These are phyloP conservation scores for Erythrobasidium yunnanense DNA, from an alignment of 768 basidiomycete genomes.

Conservation along the genomic window DNA sequence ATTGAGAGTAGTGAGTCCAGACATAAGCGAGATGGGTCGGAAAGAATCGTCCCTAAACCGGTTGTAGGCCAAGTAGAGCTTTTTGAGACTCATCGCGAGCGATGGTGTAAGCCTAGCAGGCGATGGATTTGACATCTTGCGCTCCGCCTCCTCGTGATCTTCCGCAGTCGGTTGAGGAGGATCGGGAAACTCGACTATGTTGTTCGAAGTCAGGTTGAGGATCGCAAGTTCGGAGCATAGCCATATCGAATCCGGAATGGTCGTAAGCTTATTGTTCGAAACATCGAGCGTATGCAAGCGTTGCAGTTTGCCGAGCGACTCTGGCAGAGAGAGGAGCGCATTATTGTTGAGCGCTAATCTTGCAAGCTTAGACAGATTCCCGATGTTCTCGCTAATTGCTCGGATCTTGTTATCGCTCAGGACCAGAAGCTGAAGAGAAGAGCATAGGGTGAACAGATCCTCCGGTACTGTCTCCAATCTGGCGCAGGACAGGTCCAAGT, in stretches of 20 bases:
- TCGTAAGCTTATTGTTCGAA: conserved; percentile 77
- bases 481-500: conserved; percentile 73
- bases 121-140: conserved; percentile 44
- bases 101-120: conserved; percentile 42
- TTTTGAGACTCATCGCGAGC: conserved; percentile 60
- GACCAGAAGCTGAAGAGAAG: conserved; percentile 58
- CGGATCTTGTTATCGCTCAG: conserved; percentile 81
- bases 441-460: conserved; percentile 56
- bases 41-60: conserved; percentile 67
- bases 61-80: conserved; percentile 84
- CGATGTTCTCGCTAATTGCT: conserved; percentile 69
- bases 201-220: conserved; percentile 81
- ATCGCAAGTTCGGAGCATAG: conserved; percentile 59
- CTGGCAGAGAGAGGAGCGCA: conserved; percentile 62
- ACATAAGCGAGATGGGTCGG: conserved; percentile 60
- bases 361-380: conserved; percentile 59
- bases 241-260: conserved; percentile 70
- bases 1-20: conserved; percentile 70
- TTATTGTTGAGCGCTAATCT: conserved; percentile 84
- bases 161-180: conserved; percentile 40
- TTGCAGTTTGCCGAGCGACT: conserved; percentile 62
- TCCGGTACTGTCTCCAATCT: conserved; percentile 78
- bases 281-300: conserved; percentile 67
- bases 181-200: conserved; percentile 61
- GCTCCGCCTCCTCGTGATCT: conserved; percentile 38